Evolutionary conservation across 345 rosid species (phyloP), one percentile per base, ranked within the genome.

Genomic region (Reutealis trisperma): DNA sequence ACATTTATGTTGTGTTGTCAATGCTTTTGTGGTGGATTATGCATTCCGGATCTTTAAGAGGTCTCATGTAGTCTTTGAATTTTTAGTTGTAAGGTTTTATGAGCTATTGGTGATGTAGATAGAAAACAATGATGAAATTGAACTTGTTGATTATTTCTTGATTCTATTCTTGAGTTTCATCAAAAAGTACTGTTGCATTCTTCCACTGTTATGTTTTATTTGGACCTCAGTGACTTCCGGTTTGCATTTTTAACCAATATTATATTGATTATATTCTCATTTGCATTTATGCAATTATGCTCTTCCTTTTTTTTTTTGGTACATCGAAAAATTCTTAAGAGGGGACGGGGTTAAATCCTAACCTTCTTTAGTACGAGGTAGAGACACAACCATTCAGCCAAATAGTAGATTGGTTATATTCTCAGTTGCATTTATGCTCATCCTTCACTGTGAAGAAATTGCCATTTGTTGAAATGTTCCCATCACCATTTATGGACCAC

Each of bases 61-160:
- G 55, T 59, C 60, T 78, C 71, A 13, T 57, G 51, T 22, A 66
- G 74, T 75, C 47, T 65, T 80, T 60, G 64, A 44, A 72, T 16
- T 81, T 68, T 64, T 52, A 7, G 63, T 71, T 78, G 80, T 74
- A 47, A 72, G 30, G 59, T 73, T 75, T 80, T 74, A 67, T 68
- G 41, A 63, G 64, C 61, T 62, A 55, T 75, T 78, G 77, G 67
- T 63, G 80, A 59, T 85, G 90, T 86, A 83, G 88, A 86, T 75
- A 83, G 52, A 58, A 70, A 71, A 49, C 79, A 63, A 18, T 15
- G 69, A 70, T 70, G 78, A 78, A 67, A 66, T 70, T 62, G 70
- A 74, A 79, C 58, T 16, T 70, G 45, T 42, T 0, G 11, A 61
- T 70, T 52, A 47, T 70, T 47, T 37, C 27, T 37, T 58, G 45